phyloP scores from a whole-genome alignment of 139 green algal genomes.

The Chlamydomonas sp. region DNA sequence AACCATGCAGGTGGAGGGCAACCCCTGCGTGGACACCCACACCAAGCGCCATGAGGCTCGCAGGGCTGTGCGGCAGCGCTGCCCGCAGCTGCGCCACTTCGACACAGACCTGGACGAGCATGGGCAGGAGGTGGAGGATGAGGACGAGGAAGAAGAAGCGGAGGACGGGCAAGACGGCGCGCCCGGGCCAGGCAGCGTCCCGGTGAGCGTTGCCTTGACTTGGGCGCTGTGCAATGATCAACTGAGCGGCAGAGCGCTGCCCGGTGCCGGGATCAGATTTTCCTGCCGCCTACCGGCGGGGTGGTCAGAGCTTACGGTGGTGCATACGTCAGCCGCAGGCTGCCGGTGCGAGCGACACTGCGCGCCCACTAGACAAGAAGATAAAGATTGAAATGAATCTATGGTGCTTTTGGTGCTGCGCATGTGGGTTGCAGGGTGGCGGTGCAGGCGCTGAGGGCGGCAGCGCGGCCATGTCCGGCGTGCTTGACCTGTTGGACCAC shows the following conservation, averaged over 20 bases:
- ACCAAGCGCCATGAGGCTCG: background rate
- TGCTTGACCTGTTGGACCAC: slow-evolving; percentile 32
- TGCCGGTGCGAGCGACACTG: too few species aligned
- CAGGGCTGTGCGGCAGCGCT: background rate
- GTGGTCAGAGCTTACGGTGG: too few species aligned
- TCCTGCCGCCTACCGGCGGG: too few species aligned
- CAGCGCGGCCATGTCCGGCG: background rate
- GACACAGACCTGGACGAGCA: slow-evolving; percentile 31
- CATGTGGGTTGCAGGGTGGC: background rate
- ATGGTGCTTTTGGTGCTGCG: too few species aligned
- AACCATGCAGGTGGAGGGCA: slow-evolving; percentile 19
- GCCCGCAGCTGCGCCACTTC: slow-evolving; percentile 12
- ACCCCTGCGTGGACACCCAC: background rate
- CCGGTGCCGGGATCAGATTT: too few species aligned
- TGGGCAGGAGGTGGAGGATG: slow-evolving; percentile 15
- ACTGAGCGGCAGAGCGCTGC: too few species aligned
- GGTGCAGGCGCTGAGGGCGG: background rate
- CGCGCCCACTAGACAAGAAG: too few species aligned
- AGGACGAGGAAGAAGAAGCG: background rate
- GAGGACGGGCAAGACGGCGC: background rate
- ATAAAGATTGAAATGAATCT: too few species aligned
- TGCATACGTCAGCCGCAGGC: too few species aligned
- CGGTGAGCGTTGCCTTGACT: too few species aligned
- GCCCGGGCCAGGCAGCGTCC: too few species aligned
- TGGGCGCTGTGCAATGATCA: too few species aligned